These are phyloP conservation scores for Penicillium sclerotigenum DNA, from an alignment of 2,329 filamentous ascomycete species.

Conservation along the genomic window DNA sequence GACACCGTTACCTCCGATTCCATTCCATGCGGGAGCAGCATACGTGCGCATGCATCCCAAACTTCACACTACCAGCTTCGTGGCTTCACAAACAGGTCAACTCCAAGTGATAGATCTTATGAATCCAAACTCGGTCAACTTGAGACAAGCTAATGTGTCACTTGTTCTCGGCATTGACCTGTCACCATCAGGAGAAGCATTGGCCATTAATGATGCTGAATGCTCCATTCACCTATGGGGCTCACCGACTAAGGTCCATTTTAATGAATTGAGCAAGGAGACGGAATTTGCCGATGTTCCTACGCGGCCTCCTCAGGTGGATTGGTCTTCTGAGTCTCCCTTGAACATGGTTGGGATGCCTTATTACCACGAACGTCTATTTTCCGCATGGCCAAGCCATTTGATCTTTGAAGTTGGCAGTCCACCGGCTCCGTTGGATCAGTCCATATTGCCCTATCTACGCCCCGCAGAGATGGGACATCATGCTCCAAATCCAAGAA, in stretches of 20 bases:
- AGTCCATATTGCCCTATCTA: conserved; percentile 64
- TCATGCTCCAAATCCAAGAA: conserved; percentile 73
- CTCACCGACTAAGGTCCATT: conserved; percentile 78
- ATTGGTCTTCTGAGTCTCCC: conserved; percentile 72
- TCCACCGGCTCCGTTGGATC: conserved; percentile 72
- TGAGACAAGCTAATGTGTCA: conserved; percentile 76
- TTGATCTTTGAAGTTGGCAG: conserved; percentile 81
- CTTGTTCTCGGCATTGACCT: conserved; percentile 80
- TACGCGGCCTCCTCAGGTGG: conserved; percentile 60
- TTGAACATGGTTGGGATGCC: conserved; percentile 86
- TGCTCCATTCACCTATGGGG: conserved; percentile 84
- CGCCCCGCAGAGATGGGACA: conserved; percentile 71
- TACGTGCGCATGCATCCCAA: conserved; percentile 96
- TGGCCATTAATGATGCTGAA: conserved; percentile 76
- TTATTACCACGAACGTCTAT: conserved; percentile 81
- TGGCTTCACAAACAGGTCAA: conserved; percentile 86
- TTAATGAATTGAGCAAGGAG: conserved; percentile 75
- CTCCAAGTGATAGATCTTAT: conserved; percentile 95
- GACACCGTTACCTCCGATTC: conserved; percentile 81
- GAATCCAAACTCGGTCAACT: conserved; percentile 83
- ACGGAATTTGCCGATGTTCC: conserved; percentile 72
- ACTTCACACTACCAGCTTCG: conserved; percentile 90
- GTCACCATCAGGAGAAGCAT: conserved; percentile 79
- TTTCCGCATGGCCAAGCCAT: conserved; percentile 87
- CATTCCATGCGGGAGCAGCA: conserved; percentile 86